Evolutionary conservation across 1,139 yeast genomes (phyloP), one percentile per base, ranked within the genome.

Genomic region (Yamadazyma diospyri): DNA sequence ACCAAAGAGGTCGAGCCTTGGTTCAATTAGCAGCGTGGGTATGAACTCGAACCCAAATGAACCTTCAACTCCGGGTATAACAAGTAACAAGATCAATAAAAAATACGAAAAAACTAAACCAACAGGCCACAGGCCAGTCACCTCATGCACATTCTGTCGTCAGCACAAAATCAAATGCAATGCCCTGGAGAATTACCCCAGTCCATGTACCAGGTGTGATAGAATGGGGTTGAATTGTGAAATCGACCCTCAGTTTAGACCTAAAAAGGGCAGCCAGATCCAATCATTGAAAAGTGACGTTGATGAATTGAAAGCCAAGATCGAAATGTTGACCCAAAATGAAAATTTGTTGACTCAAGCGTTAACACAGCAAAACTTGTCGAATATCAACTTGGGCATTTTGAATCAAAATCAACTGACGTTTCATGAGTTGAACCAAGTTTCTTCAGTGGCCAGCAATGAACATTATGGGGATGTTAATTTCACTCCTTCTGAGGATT

Each of bases 111-210:
- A 38, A 14, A 29, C 45, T 2, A 64, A 63, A 40, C 64, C 59
- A 30, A 54, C 68, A 0, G 71, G 72, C 10, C 89, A 82, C 48
- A 64, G 96, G 35, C 96, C 96, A 0, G 94, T 88, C 2, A 84
- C 95, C 0, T 83, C 95, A 3, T 89, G 97, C 53, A 85, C 95
- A 0, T 94, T 87, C 51, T 89, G 97, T 54, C 78, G 97, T 34
- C 97, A 89, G 53, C 97, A 88, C 54, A 89, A 89, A 58, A 87
- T 88, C 59, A 84, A 83, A 51, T 89, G 97, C 59, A 86, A 89
- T 52, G 97, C 97, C 0, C 75, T 86, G 3, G 92, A 84, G 16
- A 78, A 81, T 40, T 83, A 75, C 46, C 97, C 97, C 2, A 68
- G 69, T 10, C 86, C 96, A 0, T 89, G 97, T 55, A 74, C 81